Conservation (phyloP, 805 yeast species). For the Yarrowia keelungensis region DNA sequence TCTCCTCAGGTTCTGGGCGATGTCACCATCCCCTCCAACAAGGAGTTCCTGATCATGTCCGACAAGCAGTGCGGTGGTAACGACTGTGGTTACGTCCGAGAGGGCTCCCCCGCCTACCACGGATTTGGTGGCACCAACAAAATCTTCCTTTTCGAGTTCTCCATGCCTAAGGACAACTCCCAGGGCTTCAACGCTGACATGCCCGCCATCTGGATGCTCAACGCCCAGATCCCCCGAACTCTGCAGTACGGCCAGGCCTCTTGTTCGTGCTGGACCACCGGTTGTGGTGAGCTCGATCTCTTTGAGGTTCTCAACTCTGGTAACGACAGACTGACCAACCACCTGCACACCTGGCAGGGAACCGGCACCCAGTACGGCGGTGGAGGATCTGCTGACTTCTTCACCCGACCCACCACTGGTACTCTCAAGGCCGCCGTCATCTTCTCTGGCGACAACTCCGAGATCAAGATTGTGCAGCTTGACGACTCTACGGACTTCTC, state of each 20-base stretch:
- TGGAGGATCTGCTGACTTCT: constrained; percentile 88
- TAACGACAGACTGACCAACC: constrained; percentile 60
- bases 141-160: constrained; percentile 91
- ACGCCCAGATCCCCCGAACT: constrained; percentile 96
- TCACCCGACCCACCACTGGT: constrained; percentile 78
- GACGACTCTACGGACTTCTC: constrained; percentile 40
- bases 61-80: constrained; percentile 52
- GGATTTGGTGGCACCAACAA: constrained; percentile 87
- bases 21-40: constrained; percentile 71
- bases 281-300: constrained; percentile 97
- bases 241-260: constrained; percentile 83
- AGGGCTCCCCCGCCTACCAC: constrained; percentile 88
- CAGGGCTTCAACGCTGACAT: constrained; percentile 75
- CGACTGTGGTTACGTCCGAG: constrained; percentile 85
- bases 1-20: constrained; percentile 72
- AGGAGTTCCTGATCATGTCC: constrained; percentile 84
- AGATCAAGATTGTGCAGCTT: constrained; percentile 42
- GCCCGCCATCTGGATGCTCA: constrained; percentile 98
- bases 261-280: constrained; percentile 96
- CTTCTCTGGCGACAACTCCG: constrained; percentile 56
- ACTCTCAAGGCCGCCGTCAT: constrained; percentile 90
- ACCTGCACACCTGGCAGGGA: constrained; percentile 40
- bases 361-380: constrained; percentile 76
- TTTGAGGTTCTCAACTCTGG: constrained; percentile 87
- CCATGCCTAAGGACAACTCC: constrained; percentile 78